Conservation (phyloP, 805 yeast species). For the Saccharomycopsis sp. region DNA sequence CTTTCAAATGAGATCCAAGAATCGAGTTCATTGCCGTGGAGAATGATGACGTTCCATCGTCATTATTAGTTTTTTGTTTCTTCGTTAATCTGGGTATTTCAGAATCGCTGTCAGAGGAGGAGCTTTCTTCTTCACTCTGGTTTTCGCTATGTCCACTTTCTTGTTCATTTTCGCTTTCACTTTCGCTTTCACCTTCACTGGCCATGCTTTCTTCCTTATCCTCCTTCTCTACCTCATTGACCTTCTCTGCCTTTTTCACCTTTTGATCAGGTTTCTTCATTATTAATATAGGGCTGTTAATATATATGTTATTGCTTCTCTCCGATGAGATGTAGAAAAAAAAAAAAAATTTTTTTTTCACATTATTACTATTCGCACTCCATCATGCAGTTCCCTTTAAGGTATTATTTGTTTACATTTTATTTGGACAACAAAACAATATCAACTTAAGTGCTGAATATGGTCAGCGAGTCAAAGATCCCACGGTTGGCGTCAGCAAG, state of each 20-base stretch:
- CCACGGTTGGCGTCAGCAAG: constrained; percentile 8
- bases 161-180: constrained; percentile 22
- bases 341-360: no score
- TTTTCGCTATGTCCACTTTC: constrained; percentile 20
- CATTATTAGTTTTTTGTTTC: constrained; percentile 47
- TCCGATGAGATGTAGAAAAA: no score
- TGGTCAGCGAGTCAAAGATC: constrained; percentile 9
- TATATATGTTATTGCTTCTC: no score
- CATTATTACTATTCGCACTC: no score
- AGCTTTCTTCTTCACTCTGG: constrained; percentile 24
- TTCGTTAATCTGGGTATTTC: constrained; percentile 39
- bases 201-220: background rate
- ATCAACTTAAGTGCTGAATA: background rate
- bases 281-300: no score
- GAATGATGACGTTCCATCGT: constrained; percentile 70
- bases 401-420: background rate
- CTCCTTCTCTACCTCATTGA: background rate
- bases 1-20: constrained; percentile 77
- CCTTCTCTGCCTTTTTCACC: background rate
- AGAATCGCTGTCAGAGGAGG: constrained; percentile 28
- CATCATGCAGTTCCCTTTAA: no score
- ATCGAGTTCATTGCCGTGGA: constrained; percentile 81
- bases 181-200: constrained; percentile 19
- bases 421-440: background rate
- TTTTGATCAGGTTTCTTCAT: background rate